Conservation (phyloP, 371 early-diverging fungal genomes). For the Smittium culicis region DNA sequence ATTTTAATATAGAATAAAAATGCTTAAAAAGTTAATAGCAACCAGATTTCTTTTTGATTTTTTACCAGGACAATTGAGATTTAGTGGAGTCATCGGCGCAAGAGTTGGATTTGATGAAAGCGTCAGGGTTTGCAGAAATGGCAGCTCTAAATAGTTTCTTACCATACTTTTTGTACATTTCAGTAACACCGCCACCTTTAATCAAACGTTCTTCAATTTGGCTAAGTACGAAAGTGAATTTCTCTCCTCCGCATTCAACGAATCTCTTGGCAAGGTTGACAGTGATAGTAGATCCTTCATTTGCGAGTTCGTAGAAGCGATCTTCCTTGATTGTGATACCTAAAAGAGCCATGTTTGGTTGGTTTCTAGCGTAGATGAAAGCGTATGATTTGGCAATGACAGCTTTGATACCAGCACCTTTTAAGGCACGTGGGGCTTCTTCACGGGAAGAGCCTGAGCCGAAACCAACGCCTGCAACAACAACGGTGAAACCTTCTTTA, state of each 20-base stretch:
- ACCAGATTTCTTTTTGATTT: too few relatives aligned
- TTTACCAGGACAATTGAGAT: conserved; percentile 9
- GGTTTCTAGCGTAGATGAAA: conserved; percentile 36
- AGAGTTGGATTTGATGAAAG: conserved; percentile 14
- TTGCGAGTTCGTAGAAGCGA: conserved; percentile 48
- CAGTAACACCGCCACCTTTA: conserved; percentile 59
- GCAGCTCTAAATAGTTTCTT: conserved; percentile 52
- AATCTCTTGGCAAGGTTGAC: conserved; percentile 48
- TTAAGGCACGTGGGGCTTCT: conserved; percentile 59
- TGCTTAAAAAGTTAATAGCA: too few relatives aligned
- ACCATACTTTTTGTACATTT: conserved; percentile 58
- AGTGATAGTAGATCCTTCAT: conserved; percentile 45
- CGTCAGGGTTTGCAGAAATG: conserved; percentile 36
- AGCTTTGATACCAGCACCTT: conserved; percentile 49
- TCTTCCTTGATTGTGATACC: conserved; percentile 52
- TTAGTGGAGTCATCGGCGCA: neutral
- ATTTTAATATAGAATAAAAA: too few relatives aligned
- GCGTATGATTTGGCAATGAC: conserved; percentile 57
- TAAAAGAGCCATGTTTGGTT: conserved; percentile 61
- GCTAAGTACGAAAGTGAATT: conserved; percentile 42
- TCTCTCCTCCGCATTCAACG: conserved; percentile 34
- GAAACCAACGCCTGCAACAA: conserved; percentile 54
- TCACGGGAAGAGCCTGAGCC: conserved; percentile 60
- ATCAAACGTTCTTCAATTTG: conserved; percentile 57
- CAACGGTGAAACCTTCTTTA: conserved; percentile 42